These are phyloP conservation scores for Penicillium concentricum DNA, from an alignment of 2,329 filamentous ascomycete genomes.

Conservation along the genomic window DNA sequence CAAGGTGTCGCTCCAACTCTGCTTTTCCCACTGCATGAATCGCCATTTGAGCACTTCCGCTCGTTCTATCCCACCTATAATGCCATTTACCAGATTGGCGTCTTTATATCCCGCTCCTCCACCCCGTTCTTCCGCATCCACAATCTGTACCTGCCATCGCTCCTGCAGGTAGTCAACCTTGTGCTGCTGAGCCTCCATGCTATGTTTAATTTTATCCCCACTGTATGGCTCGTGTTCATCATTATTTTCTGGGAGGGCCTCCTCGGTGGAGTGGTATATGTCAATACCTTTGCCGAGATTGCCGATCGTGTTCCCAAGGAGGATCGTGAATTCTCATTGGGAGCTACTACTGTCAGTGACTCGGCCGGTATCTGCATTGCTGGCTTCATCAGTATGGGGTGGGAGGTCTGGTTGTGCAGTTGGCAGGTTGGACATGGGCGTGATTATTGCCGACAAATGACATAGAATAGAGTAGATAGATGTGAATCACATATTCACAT, in stretches of 20 bases:
- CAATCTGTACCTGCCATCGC: conserved; percentile 74
- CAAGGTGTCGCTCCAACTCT: conserved; percentile 89
- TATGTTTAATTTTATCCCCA: conserved; percentile 76
- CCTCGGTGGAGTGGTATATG: conserved; percentile 87
- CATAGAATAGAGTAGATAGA: not conserved
- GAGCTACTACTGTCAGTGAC: conserved; percentile 88
- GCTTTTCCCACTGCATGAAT: conserved; percentile 73
- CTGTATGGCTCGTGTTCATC: conserved; percentile 78
- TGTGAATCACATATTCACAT: too few species aligned
- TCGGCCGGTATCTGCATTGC: conserved; percentile 87
- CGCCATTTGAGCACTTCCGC: conserved; percentile 78
- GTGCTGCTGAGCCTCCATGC: conserved; percentile 71
- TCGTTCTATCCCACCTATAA: conserved; percentile 94
- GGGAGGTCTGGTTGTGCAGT: conserved; percentile 78
- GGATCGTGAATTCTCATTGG: conserved; percentile 87
- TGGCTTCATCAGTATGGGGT: conserved; percentile 74
- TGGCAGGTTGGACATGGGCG: conserved; percentile 82
- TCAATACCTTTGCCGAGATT: conserved; percentile 94
- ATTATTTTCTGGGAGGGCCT: conserved; percentile 94
- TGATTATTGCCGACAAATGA: conserved; percentile 62
- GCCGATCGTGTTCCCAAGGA: conserved; percentile 73
- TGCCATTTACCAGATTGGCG: conserved; percentile 90
- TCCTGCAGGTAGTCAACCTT: conserved; percentile 80
- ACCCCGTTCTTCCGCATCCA: conserved; percentile 83
- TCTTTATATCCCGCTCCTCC: conserved; percentile 90